Percentiles rank a stretch among this genome's conserved stretches.
phyloP scores from a whole-genome alignment of 2,329 filamentous ascomycete genomes.

The Stachybotrys chlorohalonatus region DNA sequence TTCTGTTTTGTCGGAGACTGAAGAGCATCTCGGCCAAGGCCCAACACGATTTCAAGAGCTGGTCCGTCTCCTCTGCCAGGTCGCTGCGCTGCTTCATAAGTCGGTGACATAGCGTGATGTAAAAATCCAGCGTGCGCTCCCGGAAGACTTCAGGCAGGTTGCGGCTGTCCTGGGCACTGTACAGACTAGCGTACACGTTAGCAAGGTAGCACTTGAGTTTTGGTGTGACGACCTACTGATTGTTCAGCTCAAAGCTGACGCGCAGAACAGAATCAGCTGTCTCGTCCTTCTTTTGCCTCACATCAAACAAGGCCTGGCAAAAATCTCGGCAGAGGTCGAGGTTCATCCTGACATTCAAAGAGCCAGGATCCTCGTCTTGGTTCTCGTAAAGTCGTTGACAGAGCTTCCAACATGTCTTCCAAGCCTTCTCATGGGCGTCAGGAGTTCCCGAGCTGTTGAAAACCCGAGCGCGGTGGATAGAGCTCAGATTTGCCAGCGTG shows the following conservation, averaged over 20 bases:
- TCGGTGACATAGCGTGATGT: slow-evolving; percentile 85
- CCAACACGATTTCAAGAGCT: slow-evolving; percentile 81
- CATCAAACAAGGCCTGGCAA: slow-evolving; percentile 84
- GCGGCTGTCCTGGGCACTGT: slow-evolving; percentile 76
- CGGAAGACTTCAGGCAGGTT: slow-evolving; percentile 77
- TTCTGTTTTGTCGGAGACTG: slow-evolving; percentile 72
- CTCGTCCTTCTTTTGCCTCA: slow-evolving; percentile 69
- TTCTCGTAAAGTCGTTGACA: slow-evolving; percentile 85
- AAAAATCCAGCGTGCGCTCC: slow-evolving; percentile 87
- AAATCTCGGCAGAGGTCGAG: slow-evolving; percentile 86
- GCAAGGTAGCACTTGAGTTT: slow-evolving; percentile 2
- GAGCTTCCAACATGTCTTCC: slow-evolving; percentile 89
- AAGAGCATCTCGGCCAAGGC: slow-evolving; percentile 87
- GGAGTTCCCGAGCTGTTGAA: slow-evolving; percentile 67
- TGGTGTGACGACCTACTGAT: slow-evolving; percentile 50
- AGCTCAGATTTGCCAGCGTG: slow-evolving; percentile 76
- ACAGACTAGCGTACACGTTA: slow-evolving; percentile 46
- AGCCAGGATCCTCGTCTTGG: slow-evolving; percentile 58
- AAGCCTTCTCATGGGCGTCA: slow-evolving; percentile 76
- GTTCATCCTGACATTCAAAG: slow-evolving; percentile 61
- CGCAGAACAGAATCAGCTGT: slow-evolving; percentile 76
- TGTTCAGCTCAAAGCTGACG: slow-evolving; percentile 92
- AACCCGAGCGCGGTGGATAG: slow-evolving; percentile 69
- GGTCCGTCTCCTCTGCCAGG: slow-evolving; percentile 72
- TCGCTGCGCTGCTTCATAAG: slow-evolving; percentile 90